Conservation (phyloP, 2,329 filamentous ascomycete genomes). For the Moelleriella libera region DNA sequence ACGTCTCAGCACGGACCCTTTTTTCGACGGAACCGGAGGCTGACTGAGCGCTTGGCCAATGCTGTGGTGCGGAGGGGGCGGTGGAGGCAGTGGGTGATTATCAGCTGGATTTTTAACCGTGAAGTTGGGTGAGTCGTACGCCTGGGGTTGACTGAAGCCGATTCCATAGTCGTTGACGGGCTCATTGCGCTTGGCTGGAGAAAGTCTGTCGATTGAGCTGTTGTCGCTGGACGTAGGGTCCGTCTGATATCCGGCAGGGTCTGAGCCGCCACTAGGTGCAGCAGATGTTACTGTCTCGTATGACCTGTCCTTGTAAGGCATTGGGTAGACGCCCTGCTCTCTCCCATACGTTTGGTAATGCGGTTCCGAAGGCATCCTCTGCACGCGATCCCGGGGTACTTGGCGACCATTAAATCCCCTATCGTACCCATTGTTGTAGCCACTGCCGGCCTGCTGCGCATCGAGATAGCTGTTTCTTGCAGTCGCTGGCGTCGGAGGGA, state of each 20-base stretch:
- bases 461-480: constrained; percentile 29
- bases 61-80: constrained; percentile 7
- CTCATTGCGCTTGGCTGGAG: constrained; percentile 38
- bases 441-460: constrained; percentile 10
- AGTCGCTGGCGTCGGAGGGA: constrained; percentile 15
- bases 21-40: constrained; percentile 12
- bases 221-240: constrained; percentile 83
- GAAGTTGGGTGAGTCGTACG: constrained; percentile 27
- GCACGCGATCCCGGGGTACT: constrained; percentile 11
- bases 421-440: constrained; percentile 10
- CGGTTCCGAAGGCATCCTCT: constrained; percentile 32
- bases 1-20: constrained; percentile 10
- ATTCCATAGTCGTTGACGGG: constrained; percentile 53
- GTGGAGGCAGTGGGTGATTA: constrained; percentile 11
- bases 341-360: constrained; percentile 23
- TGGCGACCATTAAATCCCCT: constrained; percentile 4
- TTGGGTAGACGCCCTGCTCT: constrained; percentile 33
- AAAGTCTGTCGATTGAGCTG: constrained; percentile 70
- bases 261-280: constrained; percentile 58
- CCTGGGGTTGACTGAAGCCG: constrained; percentile 29
- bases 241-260: constrained; percentile 67
- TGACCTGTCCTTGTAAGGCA: constrained; percentile 58
- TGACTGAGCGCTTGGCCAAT: constrained; percentile 6
- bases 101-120: constrained; percentile 14
- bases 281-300: constrained; percentile 79